Evolutionary conservation across 805 yeast genomes (phyloP).

Genomic region (Sugiyamaella valdiviana): DNA sequence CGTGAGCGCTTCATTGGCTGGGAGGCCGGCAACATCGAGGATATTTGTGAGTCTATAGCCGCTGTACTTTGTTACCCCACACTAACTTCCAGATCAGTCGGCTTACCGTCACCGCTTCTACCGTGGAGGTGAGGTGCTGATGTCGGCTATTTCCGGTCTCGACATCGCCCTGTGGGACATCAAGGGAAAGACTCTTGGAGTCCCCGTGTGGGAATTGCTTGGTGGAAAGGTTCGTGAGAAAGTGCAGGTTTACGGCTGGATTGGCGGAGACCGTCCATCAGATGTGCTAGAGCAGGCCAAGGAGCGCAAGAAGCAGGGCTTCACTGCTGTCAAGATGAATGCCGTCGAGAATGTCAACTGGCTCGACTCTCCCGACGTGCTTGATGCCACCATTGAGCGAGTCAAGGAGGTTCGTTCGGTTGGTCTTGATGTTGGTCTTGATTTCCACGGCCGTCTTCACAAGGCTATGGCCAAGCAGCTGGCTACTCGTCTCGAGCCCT

Average conservation of each 20-base stretch:
- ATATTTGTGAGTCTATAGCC: conserved; percentile 21
- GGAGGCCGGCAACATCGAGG: conserved; percentile 28
- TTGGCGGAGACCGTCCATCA: conserved; percentile 25
- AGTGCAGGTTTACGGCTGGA: conserved; percentile 30
- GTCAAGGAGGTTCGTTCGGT: conserved; percentile 21
- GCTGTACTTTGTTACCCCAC: not conserved
- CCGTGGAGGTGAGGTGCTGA: conserved; percentile 31
- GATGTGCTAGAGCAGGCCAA: conserved; percentile 27
- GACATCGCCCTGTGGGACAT: conserved; percentile 33
- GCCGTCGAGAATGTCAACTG: conserved; percentile 28
- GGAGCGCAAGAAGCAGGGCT: conserved; percentile 28
- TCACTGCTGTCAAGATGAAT: conserved; percentile 32
- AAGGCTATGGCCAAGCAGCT: conserved; percentile 30
- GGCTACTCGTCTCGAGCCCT: conserved; percentile 26
- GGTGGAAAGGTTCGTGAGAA: conserved; percentile 30
- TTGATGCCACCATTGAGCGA: conserved; percentile 27
- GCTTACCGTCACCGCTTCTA: conserved; percentile 31
- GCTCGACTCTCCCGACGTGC: conserved; percentile 25
- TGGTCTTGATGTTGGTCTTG: conserved; percentile 29
- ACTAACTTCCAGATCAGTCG: conserved; percentile 10
- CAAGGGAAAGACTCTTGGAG: conserved; percentile 29
- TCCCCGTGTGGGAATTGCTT: conserved; percentile 28
- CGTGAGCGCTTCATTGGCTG: conserved; percentile 29
- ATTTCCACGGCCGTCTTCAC: conserved; percentile 31
- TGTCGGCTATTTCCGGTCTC: conserved; percentile 31